Conservation (phyloP, 352 stramenopile genomes). For the Globisporangium echinulatum region DNA sequence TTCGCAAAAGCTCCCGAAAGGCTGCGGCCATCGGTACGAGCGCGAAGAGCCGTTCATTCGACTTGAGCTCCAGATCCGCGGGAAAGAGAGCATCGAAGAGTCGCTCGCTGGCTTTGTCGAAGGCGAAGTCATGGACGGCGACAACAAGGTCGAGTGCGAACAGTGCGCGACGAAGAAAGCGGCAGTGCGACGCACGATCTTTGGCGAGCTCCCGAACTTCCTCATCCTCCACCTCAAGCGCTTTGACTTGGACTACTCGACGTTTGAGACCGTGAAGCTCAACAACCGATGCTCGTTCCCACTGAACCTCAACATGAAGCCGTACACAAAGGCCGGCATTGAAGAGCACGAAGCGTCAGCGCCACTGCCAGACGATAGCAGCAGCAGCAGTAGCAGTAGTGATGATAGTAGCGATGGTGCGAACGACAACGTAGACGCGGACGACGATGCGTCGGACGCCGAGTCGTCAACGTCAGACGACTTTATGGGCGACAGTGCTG, state of each 20-base stretch:
- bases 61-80: constrained; percentile 96
- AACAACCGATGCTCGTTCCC: constrained; percentile 98
- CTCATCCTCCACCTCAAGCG: constrained; percentile 98
- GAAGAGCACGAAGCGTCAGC: constrained; percentile 84
- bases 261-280: constrained; percentile 99
- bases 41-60: constrained; percentile 97
- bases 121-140: constrained; percentile 98
- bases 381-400: not conserved
- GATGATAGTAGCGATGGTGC: not conserved
- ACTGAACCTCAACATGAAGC: constrained; percentile 97
- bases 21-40: constrained; percentile 91
- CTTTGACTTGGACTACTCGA: constrained; percentile 99
- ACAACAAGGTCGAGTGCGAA: constrained; percentile 98
- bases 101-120: constrained; percentile 95
- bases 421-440: constrained; percentile 17
- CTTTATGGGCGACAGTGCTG: constrained; percentile 42
- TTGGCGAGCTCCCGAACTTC: constrained; percentile 94
- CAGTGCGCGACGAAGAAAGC: constrained; percentile 97
- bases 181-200: constrained; percentile 92
- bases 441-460: constrained; percentile 49
- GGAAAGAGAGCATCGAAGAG: constrained; percentile 98
- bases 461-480: constrained; percentile 48
- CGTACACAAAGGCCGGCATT: constrained; percentile 96
- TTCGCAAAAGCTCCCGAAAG: constrained; percentile 87
- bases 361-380: constrained; percentile 29